Percentiles rank a stretch among this genome's conserved stretches.
phyloP scores from a whole-genome alignment of 495 filamentous ascomycete species.

The Cladorrhinum samala region DNA sequence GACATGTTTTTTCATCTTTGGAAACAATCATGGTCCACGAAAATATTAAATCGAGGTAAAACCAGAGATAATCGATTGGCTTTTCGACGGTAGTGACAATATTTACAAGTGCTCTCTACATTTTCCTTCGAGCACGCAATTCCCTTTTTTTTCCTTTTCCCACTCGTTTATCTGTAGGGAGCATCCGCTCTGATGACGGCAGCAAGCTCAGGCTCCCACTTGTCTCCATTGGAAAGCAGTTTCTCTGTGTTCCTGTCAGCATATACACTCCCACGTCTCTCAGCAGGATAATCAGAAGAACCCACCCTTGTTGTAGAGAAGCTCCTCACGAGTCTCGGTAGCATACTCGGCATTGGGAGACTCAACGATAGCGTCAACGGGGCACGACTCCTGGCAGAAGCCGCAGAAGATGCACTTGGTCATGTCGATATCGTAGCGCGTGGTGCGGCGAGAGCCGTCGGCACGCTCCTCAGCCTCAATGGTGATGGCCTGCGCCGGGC shows the following conservation, averaged over 20 bases:
- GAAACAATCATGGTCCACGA: too few relatives aligned
- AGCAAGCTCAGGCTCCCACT: conserved; percentile 97
- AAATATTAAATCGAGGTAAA: too few relatives aligned
- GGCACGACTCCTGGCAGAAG: conserved; percentile 98
- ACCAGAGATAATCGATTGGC: too few relatives aligned
- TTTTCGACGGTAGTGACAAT: background rate
- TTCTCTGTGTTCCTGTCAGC: conserved; percentile 44
- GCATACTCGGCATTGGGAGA: conserved; percentile 96
- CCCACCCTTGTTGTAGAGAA: conserved; percentile 94
- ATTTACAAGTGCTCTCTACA: conserved; percentile 31
- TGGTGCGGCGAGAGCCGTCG: conserved; percentile 89
- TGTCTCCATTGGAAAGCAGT: conserved; percentile 82
- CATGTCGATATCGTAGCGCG: conserved; percentile 99
- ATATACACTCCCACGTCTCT: too few relatives aligned
- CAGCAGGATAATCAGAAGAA: background rate
- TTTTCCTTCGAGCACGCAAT: background rate
- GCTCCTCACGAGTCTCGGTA: conserved; percentile 93
- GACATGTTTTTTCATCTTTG: too few relatives aligned
- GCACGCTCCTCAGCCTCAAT: conserved; percentile 98
- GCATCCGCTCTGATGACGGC: conserved; percentile 84
- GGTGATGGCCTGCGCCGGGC: conserved; percentile 93
- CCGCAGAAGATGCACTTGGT: conserved; percentile 99
- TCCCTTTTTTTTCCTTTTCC: too few relatives aligned
- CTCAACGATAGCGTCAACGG: conserved; percentile 96
- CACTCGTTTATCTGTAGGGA: conserved; percentile 64